phyloP scores from a whole-genome alignment of 116 monocot species.

The Dioscorea cayenensis region DNA sequence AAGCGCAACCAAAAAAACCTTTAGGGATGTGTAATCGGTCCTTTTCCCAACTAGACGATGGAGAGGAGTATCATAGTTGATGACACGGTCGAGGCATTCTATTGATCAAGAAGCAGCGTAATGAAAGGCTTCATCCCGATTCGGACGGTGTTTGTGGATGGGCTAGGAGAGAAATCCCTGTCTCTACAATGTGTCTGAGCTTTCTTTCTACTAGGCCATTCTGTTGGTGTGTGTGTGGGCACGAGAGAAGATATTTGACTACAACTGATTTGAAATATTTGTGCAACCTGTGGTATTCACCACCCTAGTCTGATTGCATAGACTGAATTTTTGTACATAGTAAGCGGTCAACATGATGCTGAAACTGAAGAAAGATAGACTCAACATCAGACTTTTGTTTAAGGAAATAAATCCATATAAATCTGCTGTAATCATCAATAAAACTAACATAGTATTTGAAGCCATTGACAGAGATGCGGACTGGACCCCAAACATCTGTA shows the following conservation, averaged over 20 bases:
- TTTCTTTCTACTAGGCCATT: constrained; percentile 1
- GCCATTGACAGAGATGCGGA: neutral
- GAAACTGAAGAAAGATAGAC: constrained; percentile 3
- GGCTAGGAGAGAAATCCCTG: constrained; percentile 2
- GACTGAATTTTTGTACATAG: neutral
- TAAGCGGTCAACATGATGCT: constrained; percentile 2
- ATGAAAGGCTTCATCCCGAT: constrained; percentile 4
- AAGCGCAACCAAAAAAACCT: constrained; percentile 13
- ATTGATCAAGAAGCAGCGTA: constrained; percentile 7
- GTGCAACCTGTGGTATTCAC: neutral
- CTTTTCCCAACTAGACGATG: neutral
- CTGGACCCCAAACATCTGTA: constrained; percentile 18
- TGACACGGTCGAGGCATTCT: neutral
- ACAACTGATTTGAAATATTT: neutral
- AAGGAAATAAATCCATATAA: constrained; percentile 6
- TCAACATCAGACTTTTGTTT: constrained; percentile 8
- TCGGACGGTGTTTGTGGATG: neutral
- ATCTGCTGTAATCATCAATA: constrained; percentile 15
- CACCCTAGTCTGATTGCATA: constrained; percentile 15
- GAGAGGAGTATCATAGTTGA: neutral
- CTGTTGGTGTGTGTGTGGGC: constrained; percentile 20
- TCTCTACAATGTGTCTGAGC: no score
- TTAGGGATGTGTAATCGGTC: neutral
- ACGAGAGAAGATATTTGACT: neutral
- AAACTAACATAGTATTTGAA: constrained; percentile 13